Evolutionary conservation across 768 basidiomycete species (phyloP).

Genomic region (Mycena galericulata): DNA sequence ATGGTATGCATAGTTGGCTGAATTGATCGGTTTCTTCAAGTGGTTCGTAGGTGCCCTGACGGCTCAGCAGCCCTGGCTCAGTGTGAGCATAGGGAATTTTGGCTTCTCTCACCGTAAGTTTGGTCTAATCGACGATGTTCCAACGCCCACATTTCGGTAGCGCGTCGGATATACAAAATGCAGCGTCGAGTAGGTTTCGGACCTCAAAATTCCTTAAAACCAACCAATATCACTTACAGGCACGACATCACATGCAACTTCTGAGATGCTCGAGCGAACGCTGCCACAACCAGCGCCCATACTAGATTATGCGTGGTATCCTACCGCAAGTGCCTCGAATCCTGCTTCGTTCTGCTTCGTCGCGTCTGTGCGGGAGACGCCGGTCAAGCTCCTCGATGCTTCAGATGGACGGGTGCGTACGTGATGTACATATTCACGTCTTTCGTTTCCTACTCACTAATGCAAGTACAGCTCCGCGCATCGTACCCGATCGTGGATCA

Average conservation of each 20-base stretch:
- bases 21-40: background rate
- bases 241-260: slow-evolving; percentile 13
- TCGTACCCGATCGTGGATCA: slow-evolving; percentile 95
- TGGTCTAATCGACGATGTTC: background rate
- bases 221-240: background rate
- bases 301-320: slow-evolving; percentile 89
- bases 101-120: slow-evolving; percentile 64
- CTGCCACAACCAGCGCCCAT: slow-evolving; percentile 75
- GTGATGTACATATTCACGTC: too few species aligned
- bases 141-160: too few species aligned
- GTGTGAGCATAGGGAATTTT: slow-evolving; percentile 78
- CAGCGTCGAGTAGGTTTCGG: slow-evolving; percentile 13
- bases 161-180: background rate
- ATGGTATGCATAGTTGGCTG: slow-evolving; percentile 53
- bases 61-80: slow-evolving; percentile 75
- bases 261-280: background rate
- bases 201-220: background rate
- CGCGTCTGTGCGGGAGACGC: slow-evolving; percentile 85
- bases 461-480: slow-evolving; percentile 75
- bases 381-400: slow-evolving; percentile 88
- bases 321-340: slow-evolving; percentile 69
- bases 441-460: slow-evolving; percentile 4
- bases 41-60: slow-evolving; percentile 73
- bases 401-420: slow-evolving; percentile 74
- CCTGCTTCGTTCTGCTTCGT: slow-evolving; percentile 85